These are phyloP conservation scores for Phytopythium ostracodes DNA, from an alignment of 352 stramenopile genomes.

Conservation along the genomic window DNA sequence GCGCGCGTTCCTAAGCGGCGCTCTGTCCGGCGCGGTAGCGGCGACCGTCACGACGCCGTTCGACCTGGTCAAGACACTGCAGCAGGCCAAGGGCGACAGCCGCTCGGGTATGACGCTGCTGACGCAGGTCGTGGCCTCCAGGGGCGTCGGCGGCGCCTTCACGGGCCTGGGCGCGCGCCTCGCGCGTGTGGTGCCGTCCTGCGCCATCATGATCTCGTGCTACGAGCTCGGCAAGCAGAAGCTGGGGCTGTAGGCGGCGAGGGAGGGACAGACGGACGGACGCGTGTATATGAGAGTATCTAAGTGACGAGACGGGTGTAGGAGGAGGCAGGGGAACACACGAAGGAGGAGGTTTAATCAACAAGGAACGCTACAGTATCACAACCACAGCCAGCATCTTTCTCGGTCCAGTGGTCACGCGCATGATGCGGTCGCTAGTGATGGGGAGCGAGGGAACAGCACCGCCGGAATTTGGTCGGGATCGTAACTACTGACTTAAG, in stretches of 20 bases:
- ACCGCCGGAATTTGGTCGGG: background rate
- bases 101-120: conserved; percentile 38
- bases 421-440: too few relatives aligned
- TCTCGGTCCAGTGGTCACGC: background rate
- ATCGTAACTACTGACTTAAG: background rate
- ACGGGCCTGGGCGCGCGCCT: conserved; percentile 64
- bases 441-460: background rate
- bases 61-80: conserved; percentile 95
- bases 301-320: background rate
- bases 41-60: conserved; percentile 92
- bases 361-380: background rate
- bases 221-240: conserved; percentile 82
- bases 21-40: conserved; percentile 82
- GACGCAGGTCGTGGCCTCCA: conserved; percentile 41
- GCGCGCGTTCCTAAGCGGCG: conserved; percentile 84
- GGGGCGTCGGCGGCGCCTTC: conserved; percentile 47
- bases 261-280: too few relatives aligned
- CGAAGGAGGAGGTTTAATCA: background rate
- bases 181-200: conserved; percentile 66
- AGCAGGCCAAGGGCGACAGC: conserved; percentile 51
- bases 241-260: conserved; percentile 35
- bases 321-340: background rate
- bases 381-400: background rate
- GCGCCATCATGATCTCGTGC: conserved; percentile 86
- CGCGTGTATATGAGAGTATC: conserved; percentile 6